Evolutionary conservation across 306 rosid species (phyloP).

Genomic region (Argentina anserina): DNA sequence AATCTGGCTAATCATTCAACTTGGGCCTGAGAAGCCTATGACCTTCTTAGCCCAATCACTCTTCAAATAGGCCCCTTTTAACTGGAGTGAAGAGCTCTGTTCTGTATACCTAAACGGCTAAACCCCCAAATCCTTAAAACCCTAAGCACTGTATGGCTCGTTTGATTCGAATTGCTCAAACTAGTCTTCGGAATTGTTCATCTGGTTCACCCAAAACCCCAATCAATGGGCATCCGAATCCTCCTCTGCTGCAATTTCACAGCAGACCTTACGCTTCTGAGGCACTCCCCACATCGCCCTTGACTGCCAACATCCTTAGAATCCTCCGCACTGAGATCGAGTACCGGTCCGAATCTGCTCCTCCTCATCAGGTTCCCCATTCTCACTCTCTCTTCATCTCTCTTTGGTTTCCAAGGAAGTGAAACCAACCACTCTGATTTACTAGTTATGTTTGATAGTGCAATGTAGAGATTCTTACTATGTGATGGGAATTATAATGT

Average conservation of each 20-base stretch:
- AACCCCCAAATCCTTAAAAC: conserved; percentile 24
- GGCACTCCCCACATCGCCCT: conserved; percentile 50
- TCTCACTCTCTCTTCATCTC: not conserved
- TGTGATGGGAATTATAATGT: conserved; percentile 1
- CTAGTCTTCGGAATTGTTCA: conserved; percentile 13
- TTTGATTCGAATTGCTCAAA: conserved; percentile 39
- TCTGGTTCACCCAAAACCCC: conserved; percentile 10
- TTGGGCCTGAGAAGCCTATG: not conserved
- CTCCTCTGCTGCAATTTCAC: conserved; percentile 12
- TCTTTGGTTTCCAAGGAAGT: not conserved
- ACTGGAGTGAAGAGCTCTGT: not conserved
- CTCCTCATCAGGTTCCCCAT: conserved; percentile 60
- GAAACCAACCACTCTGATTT: not conserved
- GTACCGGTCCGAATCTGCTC: conserved; percentile 55
- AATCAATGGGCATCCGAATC: conserved; percentile 9
- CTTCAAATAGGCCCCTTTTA: not conserved
- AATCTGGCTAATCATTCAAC: not conserved
- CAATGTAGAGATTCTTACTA: not conserved
- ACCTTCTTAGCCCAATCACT: not conserved
- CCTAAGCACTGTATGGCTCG: conserved; percentile 39
- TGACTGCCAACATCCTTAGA: conserved; percentile 62
- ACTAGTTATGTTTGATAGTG: not conserved
- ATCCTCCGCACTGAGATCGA: conserved; percentile 59
- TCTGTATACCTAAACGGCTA: not conserved
- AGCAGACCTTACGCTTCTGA: conserved; percentile 29